Conservation (phyloP, 371 early-diverging fungal genomes). For the Neoconidiobolus thromboides region DNA sequence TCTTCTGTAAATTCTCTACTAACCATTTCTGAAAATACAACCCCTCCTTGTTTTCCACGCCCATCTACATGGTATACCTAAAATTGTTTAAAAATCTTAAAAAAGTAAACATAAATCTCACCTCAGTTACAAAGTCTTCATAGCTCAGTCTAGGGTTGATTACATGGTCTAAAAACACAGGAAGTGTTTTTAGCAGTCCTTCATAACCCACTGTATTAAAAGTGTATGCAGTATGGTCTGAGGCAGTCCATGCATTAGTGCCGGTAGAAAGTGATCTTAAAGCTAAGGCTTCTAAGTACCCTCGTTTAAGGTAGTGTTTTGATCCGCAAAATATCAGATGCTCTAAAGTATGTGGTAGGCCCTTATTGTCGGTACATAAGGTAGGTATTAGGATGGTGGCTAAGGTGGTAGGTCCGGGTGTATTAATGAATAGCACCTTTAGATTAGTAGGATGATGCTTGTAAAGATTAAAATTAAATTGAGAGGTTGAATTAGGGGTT, state of each 20-base stretch:
- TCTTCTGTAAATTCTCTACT: slow-evolving; percentile 39
- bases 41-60: slow-evolving; percentile 43
- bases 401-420: slow-evolving; percentile 29
- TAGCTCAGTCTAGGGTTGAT: slow-evolving; percentile 41
- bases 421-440: slow-evolving; percentile 24
- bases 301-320: slow-evolving; percentile 30
- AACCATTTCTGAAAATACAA: slow-evolving; percentile 69
- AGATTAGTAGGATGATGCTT: slow-evolving; percentile 8
- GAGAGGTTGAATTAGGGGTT: too few relatives aligned
- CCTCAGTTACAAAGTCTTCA: slow-evolving; percentile 43
- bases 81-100: neutral
- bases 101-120: neutral
- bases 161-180: slow-evolving; percentile 56
- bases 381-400: slow-evolving; percentile 50
- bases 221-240: slow-evolving; percentile 53
- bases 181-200: slow-evolving; percentile 27
- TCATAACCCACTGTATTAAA: slow-evolving; percentile 37
- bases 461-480: neutral
- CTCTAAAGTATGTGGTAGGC: slow-evolving; percentile 63
- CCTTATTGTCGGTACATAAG: slow-evolving; percentile 27
- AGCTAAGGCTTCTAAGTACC: slow-evolving; percentile 53
- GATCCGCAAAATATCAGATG: slow-evolving; percentile 59
- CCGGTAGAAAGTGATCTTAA: slow-evolving; percentile 44
- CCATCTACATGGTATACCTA: slow-evolving; percentile 40
- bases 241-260: slow-evolving; percentile 43